Percentiles rank a stretch among this genome's conserved stretches.
Conservation (phyloP, 2,329 filamentous ascomycete genomes). For the Sphaerulina populicola region DNA sequence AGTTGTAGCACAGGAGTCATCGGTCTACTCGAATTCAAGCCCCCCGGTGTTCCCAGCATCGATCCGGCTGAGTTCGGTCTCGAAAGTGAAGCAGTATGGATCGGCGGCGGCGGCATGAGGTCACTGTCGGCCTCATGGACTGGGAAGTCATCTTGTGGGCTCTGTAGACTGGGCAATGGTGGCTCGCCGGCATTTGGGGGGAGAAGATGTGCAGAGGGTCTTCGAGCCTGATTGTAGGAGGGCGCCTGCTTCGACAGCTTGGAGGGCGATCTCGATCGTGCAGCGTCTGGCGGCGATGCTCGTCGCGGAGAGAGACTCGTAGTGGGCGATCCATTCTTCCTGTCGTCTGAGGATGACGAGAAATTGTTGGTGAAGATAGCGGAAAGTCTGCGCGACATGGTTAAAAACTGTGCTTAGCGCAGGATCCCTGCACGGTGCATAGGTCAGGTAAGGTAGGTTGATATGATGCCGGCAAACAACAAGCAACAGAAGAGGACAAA, state of each 20-base stretch:
- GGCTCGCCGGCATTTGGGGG: conserved; percentile 9
- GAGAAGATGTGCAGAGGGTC: conserved; percentile 16
- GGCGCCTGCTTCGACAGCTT: conserved; percentile 22
- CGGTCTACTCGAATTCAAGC: conserved; percentile 19
- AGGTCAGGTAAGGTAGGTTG: background rate
- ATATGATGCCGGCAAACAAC: background rate
- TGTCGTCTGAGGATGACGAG: conserved; percentile 13
- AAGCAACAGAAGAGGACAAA: background rate
- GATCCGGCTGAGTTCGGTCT: conserved; percentile 18
- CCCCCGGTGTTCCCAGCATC: conserved; percentile 19
- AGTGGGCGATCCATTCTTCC: conserved; percentile 10
- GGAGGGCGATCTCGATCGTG: conserved; percentile 17
- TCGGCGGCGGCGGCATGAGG: conserved; percentile 17
- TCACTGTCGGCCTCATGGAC: conserved; percentile 7
- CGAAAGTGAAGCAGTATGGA: conserved; percentile 15
- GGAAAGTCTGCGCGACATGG: conserved; percentile 21
- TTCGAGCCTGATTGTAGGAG: conserved; percentile 14
- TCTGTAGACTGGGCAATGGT: conserved; percentile 21
- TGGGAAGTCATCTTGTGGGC: conserved; percentile 17
- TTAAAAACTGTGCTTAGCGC: background rate
- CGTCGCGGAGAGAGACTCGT: conserved; percentile 14
- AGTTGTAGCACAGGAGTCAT: conserved; percentile 22
- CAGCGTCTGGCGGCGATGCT: conserved; percentile 12
- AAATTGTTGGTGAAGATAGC: conserved; percentile 19
- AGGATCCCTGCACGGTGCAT: background rate